These are phyloP conservation scores for Alternaria burnsii DNA, from an alignment of 2,329 filamentous ascomycete species.

Conservation along the genomic window DNA sequence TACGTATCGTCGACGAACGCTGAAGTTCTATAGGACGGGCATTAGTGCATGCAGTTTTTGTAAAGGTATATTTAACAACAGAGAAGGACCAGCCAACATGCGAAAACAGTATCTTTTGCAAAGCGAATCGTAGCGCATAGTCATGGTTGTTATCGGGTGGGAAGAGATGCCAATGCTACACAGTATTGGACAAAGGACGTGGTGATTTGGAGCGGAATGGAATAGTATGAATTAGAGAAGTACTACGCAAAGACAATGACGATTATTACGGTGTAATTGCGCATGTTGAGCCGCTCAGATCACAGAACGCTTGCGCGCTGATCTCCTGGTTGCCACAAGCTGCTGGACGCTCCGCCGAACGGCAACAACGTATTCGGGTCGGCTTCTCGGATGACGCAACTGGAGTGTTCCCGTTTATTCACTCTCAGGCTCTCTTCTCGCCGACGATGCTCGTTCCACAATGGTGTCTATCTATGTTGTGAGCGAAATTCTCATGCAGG, in stretches of 20 bases:
- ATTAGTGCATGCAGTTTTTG: too few species aligned
- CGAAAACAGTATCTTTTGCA: too few species aligned
- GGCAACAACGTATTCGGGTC: neutral
- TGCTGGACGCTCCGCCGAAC: neutral
- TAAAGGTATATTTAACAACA: too few species aligned
- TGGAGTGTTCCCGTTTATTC: neutral
- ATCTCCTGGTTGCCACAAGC: neutral
- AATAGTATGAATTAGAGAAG: neutral
- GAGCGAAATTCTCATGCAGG: neutral
- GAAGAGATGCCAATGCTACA: too few species aligned
- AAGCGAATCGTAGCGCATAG: too few species aligned
- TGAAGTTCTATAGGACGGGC: too few species aligned
- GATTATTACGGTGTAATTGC: neutral
- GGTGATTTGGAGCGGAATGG: neutral
- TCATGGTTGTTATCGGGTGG: too few species aligned
- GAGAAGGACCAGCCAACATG: too few species aligned
- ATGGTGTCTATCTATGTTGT: neutral
- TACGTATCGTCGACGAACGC: too few species aligned
- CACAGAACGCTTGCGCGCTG: neutral
- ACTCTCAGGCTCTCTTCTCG: neutral
- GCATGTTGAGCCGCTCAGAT: neutral
- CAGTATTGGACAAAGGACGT: neutral
- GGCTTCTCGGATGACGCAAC: neutral
- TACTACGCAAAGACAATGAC: neutral
- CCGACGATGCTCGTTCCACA: slow-evolving; percentile 6